phyloP scores from a whole-genome alignment of 1,284 basidiomycete species.

The Spongispora temasekensis region DNA sequence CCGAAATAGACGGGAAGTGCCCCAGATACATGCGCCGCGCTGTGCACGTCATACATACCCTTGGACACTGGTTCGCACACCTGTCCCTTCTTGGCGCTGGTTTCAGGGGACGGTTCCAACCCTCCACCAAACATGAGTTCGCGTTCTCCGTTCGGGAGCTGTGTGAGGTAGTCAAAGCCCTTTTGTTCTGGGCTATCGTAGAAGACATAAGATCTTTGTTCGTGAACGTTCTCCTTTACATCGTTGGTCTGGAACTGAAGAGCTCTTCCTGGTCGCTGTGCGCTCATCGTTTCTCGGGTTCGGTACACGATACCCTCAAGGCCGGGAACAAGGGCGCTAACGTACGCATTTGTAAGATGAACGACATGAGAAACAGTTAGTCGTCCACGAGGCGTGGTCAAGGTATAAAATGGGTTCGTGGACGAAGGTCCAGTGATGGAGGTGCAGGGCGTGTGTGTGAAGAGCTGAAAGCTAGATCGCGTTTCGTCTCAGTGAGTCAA shows the following conservation, averaged over 20 bases:
- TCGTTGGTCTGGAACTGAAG: slow-evolving; percentile 37
- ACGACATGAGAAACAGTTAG: slow-evolving; percentile 62
- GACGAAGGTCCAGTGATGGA: slow-evolving; percentile 37
- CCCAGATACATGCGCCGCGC: slow-evolving; percentile 47
- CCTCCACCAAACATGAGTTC: slow-evolving; percentile 70
- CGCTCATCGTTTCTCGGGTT: slow-evolving; percentile 64
- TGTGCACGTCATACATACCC: slow-evolving; percentile 40
- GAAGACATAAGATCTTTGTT: slow-evolving; percentile 58
- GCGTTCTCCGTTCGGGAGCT: slow-evolving; percentile 50
- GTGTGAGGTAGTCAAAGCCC: slow-evolving; percentile 73
- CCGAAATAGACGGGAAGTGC: slow-evolving; percentile 53
- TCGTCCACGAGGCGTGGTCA: slow-evolving; percentile 56
- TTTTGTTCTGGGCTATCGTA: slow-evolving; percentile 42
- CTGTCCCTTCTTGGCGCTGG: slow-evolving; percentile 24
- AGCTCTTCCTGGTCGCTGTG: slow-evolving; percentile 53
- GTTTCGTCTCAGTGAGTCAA: slow-evolving; percentile 1
- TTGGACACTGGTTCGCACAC: slow-evolving; percentile 45
- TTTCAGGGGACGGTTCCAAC: slow-evolving; percentile 32
- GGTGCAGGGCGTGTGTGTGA: slow-evolving; percentile 52
- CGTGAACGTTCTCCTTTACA: slow-evolving; percentile 31
- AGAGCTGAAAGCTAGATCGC: slow-evolving; percentile 46
- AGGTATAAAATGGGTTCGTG: slow-evolving; percentile 37
- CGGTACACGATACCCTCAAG: slow-evolving; percentile 61
- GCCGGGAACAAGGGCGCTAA: slow-evolving; percentile 64
- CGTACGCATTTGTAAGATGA: slow-evolving; percentile 82